Conservation (phyloP, 2,329 filamentous ascomycete genomes). For the Penicillium sp. region DNA sequence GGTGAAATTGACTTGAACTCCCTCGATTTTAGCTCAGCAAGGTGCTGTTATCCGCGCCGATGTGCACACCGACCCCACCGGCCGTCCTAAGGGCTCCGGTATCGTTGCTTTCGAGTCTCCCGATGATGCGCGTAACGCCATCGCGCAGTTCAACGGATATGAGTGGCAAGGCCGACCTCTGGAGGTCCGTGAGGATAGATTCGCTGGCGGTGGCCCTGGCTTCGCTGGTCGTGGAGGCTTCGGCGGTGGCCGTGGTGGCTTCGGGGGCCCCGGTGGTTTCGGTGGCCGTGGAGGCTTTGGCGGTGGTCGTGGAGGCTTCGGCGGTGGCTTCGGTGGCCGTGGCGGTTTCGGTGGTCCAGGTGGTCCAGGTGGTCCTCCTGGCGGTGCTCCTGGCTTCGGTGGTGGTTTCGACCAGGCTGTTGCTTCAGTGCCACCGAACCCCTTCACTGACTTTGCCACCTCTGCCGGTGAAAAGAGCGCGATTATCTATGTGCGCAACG, state of each 20-base stretch:
- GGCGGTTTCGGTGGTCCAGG: constrained; percentile 32
- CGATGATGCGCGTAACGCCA: constrained; percentile 93
- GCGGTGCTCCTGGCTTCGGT: constrained; percentile 29
- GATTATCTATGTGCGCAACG: constrained; percentile 94
- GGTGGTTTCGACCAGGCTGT: constrained; percentile 27
- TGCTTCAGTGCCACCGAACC: constrained; percentile 66
- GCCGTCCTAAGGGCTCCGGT: constrained; percentile 92
- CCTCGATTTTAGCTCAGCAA: constrained; percentile 46
- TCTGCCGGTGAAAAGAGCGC: constrained; percentile 80
- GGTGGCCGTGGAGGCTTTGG: constrained; percentile 38
- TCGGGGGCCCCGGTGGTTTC: constrained; percentile 23
- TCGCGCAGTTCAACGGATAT: constrained; percentile 96
- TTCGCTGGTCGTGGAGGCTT: constrained; percentile 51
- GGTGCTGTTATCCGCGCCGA: constrained; percentile 91
- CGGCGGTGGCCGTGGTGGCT: constrained; percentile 52
- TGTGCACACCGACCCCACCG: constrained; percentile 87
- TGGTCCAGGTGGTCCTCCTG: constrained; percentile 49
- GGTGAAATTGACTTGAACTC: constrained; percentile 32
- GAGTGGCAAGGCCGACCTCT: constrained; percentile 95
- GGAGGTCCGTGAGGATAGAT: constrained; percentile 95
- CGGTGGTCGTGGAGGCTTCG: constrained; percentile 46
- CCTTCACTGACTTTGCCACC: constrained; percentile 91
- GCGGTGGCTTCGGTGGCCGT: constrained; percentile 53
- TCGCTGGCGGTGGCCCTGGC: constrained; percentile 67
- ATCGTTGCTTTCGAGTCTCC: constrained; percentile 95